Evolutionary conservation across 176 grass and related monocot genomes (phyloP), one percentile per base, ranked within the genome.

Genomic region (Bromus sterilis): DNA sequence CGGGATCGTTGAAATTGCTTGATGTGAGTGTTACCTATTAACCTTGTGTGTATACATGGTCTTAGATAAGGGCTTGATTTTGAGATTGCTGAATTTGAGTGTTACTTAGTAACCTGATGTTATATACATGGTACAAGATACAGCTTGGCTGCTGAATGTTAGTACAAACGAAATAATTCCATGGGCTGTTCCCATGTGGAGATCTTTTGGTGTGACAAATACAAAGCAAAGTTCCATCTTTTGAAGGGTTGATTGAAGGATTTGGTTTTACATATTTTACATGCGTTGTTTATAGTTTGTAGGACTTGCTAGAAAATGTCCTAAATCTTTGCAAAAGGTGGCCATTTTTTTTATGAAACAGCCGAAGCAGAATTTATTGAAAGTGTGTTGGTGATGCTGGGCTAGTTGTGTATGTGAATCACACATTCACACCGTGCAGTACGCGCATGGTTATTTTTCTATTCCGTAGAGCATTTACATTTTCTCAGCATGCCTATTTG

Each of bases 201-300:
- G 25, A 46, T 71, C 39, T 49, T 1, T 9, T 48, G 69, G 42
- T 11, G 42, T 20, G 35, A 65, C 62, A 21, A 7, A 33, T 48
- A 30, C 41, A 20, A 49, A 49, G 29, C 26, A 10, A 48, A 31
- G 16, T 73, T 73, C 26, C 69, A 48, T 49, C 15, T 31, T 7
- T 49, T 73, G 15, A 20, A 31, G 25, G 7, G 41, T 42, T 11
- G 26, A 49, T 49, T 20, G 2, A 20, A 48, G 4, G 9, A 1
- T 73, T 72, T 48, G 25, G 41, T 46, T 73, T 73, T 73, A 48
- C 42, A 49, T 32, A 73, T 72, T 72, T 72, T 40, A 72, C 30
- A 20, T 46, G 46, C 24, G 40, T 8, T 10, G 41, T 48, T 44
- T 46, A 30, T 72, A 72, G 69, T 15, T 25, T 4, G 41, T 30